Base-by-base conservation (phyloP, 305 asterid genomes). In the Fraxinus nigra region DNA sequence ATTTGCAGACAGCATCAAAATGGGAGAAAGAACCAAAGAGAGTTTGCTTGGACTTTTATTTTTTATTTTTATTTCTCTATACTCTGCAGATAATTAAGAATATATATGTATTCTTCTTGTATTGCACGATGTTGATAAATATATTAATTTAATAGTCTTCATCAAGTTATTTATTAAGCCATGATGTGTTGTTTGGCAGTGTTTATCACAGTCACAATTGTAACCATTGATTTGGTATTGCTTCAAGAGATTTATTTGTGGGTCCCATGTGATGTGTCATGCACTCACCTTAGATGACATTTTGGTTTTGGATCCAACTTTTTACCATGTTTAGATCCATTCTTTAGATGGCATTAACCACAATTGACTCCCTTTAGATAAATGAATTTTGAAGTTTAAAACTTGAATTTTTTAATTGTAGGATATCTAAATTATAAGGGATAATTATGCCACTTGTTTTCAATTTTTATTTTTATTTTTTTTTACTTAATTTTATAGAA, bases 201-300 rank as follows among this genome's bases (percentile, higher is more conserved):
- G 89, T 89, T 24, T 56, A 67, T 82, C 75, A 87, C 63, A 76
- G 78, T 72, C 87, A 77, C 76, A 84, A 72, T 85, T 81, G 81
- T 84, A 77, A 75, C 93, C 90, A 84, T 84, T 77, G 88, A 85
- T 90, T 81, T 72, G 75, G 72, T 28, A 65, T 65, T 65, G 73
- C 79, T 77, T 82, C n/a, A 78, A 81, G 75, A 72, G 79, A 81
- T 84, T 79, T 79, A 77, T 14, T 32, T 67, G 83, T 59, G 88
- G 90, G 86, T 32, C 89, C 89, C 80, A 72, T 3, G 30, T 82
- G 89, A 87, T 80, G 88, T 88, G 87, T 76, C 86, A 63, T 86
- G 80, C 90, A 88, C 88, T 87, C 76, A 75, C 81, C 78, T 78
- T 43, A 18, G 59, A 48, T 48, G 7, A 48, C 67, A 18, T 24